Percentiles rank a stretch among this genome's conserved stretches.
Conservation (phyloP, 1,284 basidiomycete genomes). For the Termitomyces sp. region DNA sequence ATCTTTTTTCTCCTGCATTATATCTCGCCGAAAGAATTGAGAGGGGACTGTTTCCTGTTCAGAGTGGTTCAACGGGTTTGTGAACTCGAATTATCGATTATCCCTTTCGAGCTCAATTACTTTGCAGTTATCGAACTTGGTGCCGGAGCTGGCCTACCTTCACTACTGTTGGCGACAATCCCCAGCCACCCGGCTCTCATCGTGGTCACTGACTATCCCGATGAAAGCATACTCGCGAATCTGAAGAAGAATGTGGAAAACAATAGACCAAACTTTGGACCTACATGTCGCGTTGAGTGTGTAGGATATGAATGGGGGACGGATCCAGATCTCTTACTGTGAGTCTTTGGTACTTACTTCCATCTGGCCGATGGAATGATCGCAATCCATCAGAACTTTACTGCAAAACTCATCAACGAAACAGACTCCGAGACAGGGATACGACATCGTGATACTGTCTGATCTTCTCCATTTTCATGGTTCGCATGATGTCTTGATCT, state of each 20-base stretch:
- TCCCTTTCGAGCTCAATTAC: neutral
- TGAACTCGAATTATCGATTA: neutral
- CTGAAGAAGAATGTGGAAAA: slow-evolving; percentile 47
- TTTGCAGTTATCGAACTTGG: slow-evolving; percentile 60
- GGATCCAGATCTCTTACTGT: slow-evolving; percentile 45
- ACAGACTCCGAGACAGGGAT: slow-evolving; percentile 28
- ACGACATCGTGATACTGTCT: slow-evolving; percentile 60
- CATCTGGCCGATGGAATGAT: neutral
- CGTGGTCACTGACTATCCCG: slow-evolving; percentile 65
- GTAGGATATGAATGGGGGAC: slow-evolving; percentile 62
- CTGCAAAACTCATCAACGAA: slow-evolving; percentile 11
- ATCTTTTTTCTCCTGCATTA: slow-evolving; percentile 64
- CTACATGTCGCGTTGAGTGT: slow-evolving; percentile 39
- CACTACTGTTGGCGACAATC: slow-evolving; percentile 49
- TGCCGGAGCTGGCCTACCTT: slow-evolving; percentile 61
- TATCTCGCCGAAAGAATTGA: slow-evolving; percentile 64
- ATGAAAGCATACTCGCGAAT: slow-evolving; percentile 53
- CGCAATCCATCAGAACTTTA: slow-evolving; percentile 17
- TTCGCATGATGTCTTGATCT: slow-evolving; percentile 55
- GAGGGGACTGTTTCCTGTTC: slow-evolving; percentile 39
- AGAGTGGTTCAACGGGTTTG: slow-evolving; percentile 34
- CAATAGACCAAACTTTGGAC: slow-evolving; percentile 36
- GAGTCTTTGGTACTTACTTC: slow-evolving; percentile 17
- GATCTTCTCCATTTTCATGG: slow-evolving; percentile 64
- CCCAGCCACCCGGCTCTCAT: slow-evolving; percentile 43